A percentile compares a stretch with the other conserved stretches of the same genome.
Conservation (phyloP, 2,329 filamentous ascomycete species). For the Epichloe sp. region DNA sequence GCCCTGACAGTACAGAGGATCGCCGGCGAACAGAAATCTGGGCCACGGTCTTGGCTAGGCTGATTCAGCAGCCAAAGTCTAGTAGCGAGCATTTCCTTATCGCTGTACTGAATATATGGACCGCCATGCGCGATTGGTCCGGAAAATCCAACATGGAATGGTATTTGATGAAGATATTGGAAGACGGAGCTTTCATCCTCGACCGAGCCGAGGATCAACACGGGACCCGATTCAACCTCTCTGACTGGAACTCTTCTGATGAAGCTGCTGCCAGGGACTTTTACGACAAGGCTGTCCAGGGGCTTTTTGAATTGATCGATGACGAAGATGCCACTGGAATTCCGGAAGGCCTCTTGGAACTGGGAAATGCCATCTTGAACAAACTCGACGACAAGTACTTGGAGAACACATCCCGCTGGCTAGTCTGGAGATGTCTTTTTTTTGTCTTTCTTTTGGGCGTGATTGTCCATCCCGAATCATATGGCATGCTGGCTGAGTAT, state of each 20-base stretch:
- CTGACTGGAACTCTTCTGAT: constrained; percentile 63
- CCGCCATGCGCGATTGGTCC: constrained; percentile 76
- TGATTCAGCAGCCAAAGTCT: constrained; percentile 65
- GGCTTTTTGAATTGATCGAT: constrained; percentile 75
- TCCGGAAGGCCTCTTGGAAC: constrained; percentile 69
- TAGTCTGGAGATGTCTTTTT: constrained; percentile 97
- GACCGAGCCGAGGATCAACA: constrained; percentile 74
- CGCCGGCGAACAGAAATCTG: constrained; percentile 69
- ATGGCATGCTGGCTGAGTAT: constrained; percentile 70
- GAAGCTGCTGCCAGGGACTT: constrained; percentile 78
- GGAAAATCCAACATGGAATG: constrained; percentile 82
- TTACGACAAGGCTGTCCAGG: constrained; percentile 68
- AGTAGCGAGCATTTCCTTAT: constrained; percentile 71
- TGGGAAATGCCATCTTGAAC: constrained; percentile 70
- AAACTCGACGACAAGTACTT: constrained; percentile 62
- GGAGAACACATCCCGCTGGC: constrained; percentile 64
- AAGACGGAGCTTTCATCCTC: constrained; percentile 82
- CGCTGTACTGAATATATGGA: constrained; percentile 78
- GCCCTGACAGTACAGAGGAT: constrained; percentile 71
- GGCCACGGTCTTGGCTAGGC: constrained; percentile 73
- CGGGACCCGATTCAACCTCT: constrained; percentile 56
- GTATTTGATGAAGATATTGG: constrained; percentile 87
- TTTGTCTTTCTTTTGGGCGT: constrained; percentile 73
- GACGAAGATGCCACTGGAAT: constrained; percentile 75
- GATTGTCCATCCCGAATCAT: constrained; percentile 77